Evolutionary conservation across 441 rosid species (phyloP), one percentile per base, ranked within the genome.

Genomic region (Pelargonium australe): DNA sequence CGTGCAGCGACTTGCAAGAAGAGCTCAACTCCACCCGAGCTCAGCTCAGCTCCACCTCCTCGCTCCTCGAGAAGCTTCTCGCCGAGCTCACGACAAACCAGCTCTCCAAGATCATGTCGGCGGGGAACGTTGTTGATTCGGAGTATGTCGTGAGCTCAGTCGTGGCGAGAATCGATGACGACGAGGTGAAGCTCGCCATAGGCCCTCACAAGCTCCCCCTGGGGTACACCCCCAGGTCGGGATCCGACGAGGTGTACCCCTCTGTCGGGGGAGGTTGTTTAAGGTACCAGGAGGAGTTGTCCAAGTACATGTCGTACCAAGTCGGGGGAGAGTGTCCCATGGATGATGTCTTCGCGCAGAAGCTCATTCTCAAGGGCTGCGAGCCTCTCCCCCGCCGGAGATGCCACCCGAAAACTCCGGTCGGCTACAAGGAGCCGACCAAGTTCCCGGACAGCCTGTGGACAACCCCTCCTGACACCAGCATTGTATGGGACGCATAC

Each of bases 371-470:
- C 25, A 80, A 72, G 49, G 88, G 86, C 1, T 81, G 87, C 34
- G 87, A 86, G 70, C 85, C 88, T 7, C 83, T 85, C 53, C 87
- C 85, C 14, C 77, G 77, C 25, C 44, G 85, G 34, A 75, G 87
- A 66, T 86, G 91, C 75, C 83, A 73, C 12, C 81, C 85, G 0
- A 78, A 70, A 55, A 68, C 83, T 20, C 84, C 78, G 0, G 34
- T 12, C 0, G 78, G 76, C 14, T 83, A 80, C 4, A 77, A 61
- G 1, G 81, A 83, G 66, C 86, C 88, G 13, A 61, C 61, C 0
- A 72, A 80, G 12, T 73, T 79, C 13, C 85, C 87, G 1, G 23
- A 63, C 2, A 69, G 80, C 66, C 84, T 85, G 1, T 83, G 87
- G 87, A 44, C 70, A 9, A 78, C 49, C 37, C 88, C 84, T 0